These are phyloP conservation scores for Calocybe cyanea DNA, from an alignment of 768 basidiomycete genomes.

Conservation along the genomic window DNA sequence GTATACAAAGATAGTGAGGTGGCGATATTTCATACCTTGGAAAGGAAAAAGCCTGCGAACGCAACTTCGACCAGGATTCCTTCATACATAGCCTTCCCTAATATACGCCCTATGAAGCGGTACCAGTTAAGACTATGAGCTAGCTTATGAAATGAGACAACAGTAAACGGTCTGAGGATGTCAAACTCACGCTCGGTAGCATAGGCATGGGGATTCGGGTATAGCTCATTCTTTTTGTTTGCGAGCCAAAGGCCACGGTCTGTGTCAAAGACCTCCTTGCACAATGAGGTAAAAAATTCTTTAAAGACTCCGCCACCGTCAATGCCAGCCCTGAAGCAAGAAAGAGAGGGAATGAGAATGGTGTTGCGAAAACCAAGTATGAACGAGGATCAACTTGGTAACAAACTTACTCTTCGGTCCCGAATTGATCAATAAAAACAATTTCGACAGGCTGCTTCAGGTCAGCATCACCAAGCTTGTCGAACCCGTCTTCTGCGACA, in stretches of 20 bases:
- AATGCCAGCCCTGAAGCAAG: constrained; percentile 66
- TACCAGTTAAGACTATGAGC: constrained; percentile 90
- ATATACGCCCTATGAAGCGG: constrained; percentile 85
- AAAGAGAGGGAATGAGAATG: neutral
- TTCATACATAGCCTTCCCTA: constrained; percentile 96
- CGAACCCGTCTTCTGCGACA: constrained; percentile 91
- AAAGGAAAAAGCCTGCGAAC: constrained; percentile 93
- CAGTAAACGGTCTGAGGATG: neutral
- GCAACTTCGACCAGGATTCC: constrained; percentile 93
- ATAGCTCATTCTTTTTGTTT: constrained; percentile 89
- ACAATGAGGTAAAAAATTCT: constrained; percentile 91
- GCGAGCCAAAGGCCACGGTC: constrained; percentile 92
- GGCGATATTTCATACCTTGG: constrained; percentile 53
- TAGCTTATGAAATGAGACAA: constrained; percentile 24
- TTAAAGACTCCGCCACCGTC: constrained; percentile 98
- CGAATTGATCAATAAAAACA: constrained; percentile 89
- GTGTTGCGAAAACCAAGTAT: neutral
- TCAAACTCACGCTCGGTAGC: constrained; percentile 72
- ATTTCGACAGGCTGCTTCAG: constrained; percentile 85
- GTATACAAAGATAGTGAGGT: neutral
- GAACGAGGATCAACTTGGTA: neutral
- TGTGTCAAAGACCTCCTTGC: constrained; percentile 92
- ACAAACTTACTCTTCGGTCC: constrained; percentile 69
- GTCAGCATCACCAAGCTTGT: constrained; percentile 70
- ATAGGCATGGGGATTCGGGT: constrained; percentile 91